Conservation (phyloP, 139 green algal genomes). For the Desmodesmus armatus region DNA sequence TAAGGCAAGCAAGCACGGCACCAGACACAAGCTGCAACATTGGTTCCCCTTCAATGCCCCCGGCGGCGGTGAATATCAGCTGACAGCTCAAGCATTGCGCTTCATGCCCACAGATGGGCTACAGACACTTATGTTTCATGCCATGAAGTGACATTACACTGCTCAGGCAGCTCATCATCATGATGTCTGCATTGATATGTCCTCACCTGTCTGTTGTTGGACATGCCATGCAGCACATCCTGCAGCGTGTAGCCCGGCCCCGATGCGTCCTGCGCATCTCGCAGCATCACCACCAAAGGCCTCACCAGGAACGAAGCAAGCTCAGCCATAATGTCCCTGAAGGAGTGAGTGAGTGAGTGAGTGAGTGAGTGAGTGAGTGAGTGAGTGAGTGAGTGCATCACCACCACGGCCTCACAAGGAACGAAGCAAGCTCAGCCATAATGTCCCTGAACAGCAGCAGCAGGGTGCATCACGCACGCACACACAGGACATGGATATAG, state of each 20-base stretch:
- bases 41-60: no score
- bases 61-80: no score
- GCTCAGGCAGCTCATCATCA: not conserved
- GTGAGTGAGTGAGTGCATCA: slow-evolving; percentile 3
- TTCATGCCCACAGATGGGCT: no score
- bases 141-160: no score
- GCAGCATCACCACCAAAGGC: slow-evolving; percentile 29
- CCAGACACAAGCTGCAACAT: no score
- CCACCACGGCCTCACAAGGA: slow-evolving; percentile 24
- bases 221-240: slow-evolving; percentile 14
- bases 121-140: no score
- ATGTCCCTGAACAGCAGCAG: not conserved
- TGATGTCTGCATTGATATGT: not conserved
- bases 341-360: not conserved
- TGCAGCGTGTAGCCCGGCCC: not conserved
- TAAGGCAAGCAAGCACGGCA: no score
- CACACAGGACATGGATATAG: no score
- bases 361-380: not conserved
- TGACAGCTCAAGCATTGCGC: no score
- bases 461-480: no score
- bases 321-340: slow-evolving; percentile 7
- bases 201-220: slow-evolving; percentile 7
- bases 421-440: not conserved
- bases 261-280: slow-evolving; percentile 16
- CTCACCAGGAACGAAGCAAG: not conserved